Evolutionary conservation across 2,329 filamentous ascomycete genomes (phyloP), one percentile per base, ranked within the genome.

Genomic region (Albifimbria verrucaria): DNA sequence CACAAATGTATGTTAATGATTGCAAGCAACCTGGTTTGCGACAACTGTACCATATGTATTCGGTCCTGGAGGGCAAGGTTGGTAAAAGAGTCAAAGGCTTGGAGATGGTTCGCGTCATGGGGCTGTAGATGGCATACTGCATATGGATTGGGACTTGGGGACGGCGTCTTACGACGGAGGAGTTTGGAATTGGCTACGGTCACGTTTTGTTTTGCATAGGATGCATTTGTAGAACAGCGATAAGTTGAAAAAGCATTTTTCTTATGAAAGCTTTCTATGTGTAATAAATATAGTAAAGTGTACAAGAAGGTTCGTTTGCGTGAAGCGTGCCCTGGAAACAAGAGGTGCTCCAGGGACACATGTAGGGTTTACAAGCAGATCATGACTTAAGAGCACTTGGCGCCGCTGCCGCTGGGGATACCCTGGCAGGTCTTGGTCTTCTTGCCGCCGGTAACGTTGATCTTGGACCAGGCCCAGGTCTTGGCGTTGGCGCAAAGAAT

Each of bases 401-500:
- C 46, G 17, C 46, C 46, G 46, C 46, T 48, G 4, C 60, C 62
- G 6, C 52, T 55, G 23, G 66, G 66, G 25, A 68, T 42, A 6
- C 62, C 60, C 56, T 63, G 44, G 58, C 66, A 68, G 42, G 55
- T 55, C 46, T 44, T 48, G 7, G 58, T 62, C n/a, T 52, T 73
- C 61, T 77, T 72, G 48, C 81, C 81, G 39, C 81, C 81, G 20
- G 77, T 79, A 36, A 83, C 69, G 43, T 56, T 63, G 55, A 79
- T 74, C 45, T 67, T 71, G 15, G 64, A 70, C 77, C 79, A 83
- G 17, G 72, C 78, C 78, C 80, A 85, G 66, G 74, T 69, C 51
- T 72, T 70, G 26, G 76, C 78, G 41, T 64, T 66, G 15, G 74
- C 81, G 58, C 81, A 84, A 17, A 82, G 73, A 52, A 84, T 78